Evolutionary conservation across 768 basidiomycete genomes (phyloP), one percentile per base, ranked within the genome.

Genomic region (Rhodocollybia butyracea): DNA sequence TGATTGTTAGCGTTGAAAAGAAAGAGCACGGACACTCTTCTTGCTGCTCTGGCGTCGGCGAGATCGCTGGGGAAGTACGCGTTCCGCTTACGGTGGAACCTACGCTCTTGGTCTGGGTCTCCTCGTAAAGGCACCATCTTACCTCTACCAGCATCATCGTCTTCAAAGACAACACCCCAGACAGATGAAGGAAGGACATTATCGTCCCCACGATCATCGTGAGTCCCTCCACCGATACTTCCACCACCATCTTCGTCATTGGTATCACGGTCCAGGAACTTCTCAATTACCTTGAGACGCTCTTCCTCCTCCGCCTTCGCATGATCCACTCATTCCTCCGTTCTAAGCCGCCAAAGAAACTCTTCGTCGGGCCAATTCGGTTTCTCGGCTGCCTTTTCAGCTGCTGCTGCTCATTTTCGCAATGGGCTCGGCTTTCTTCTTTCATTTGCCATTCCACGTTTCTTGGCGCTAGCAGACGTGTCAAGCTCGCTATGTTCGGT

Each of bases 281-380:
- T 74, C 64, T 85, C 85, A 46, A 93, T 87, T 76, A 80, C 77
- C 56, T 74, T 74, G 64, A 89, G 61, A 50, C 83, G 78, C 63
- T 87, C 83, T 61, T 79, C 80, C 60, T 83, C 75, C 63, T 84
- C 78, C 29, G 76, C 75, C 61, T 78, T 80, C 22, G 75, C 74
- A 43, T 75, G 60, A 46, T 83, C 80, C 22, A 73, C 71, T 30
- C 79, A 76, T 64, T 85, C 79, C 58, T 81, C 76, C n/a, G 72
- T 75, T 52, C 84, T 75, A 59, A 85, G 64, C 46, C 79, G 79
- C 91, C 90, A 93, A 21, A 90, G 90, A 63, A 91, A 91, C 68
- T 84, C 83, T 7, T 74, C 60, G 62, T 93, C 91, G 6, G 85
- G 86, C 90, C 91, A 92, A 63, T 89, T 85, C 10, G 89, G 87